These are phyloP conservation scores for Heritiera fomes DNA, from an alignment of 345 rosid species.

Conservation along the genomic window DNA sequence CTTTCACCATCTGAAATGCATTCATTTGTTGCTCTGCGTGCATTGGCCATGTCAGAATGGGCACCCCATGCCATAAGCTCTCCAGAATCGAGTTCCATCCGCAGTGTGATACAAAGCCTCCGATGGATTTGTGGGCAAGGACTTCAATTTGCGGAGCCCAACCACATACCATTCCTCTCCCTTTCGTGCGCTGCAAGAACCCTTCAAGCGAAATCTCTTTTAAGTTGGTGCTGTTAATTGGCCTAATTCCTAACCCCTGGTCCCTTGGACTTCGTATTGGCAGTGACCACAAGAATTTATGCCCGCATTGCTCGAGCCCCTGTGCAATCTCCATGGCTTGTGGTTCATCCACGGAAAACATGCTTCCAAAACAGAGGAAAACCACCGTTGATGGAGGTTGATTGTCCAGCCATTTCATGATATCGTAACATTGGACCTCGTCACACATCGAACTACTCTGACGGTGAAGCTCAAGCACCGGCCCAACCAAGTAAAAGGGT, in stretches of 20 bases:
- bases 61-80: too few species aligned
- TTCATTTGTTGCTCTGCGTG: too few species aligned
- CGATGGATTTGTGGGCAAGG: too few species aligned
- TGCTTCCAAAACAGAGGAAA: constrained; percentile 58
- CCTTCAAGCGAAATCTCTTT: too few species aligned
- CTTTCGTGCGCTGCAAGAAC: too few species aligned
- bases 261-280: constrained; percentile 27
- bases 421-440: constrained; percentile 8
- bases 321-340: constrained; percentile 43
- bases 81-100: too few species aligned
- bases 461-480: constrained; percentile 35
- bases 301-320: constrained; percentile 35
- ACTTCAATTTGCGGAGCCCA: too few species aligned
- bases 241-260: background rate
- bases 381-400: constrained; percentile 47
- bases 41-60: too few species aligned
- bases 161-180: too few species aligned
- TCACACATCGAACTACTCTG: constrained; percentile 30
- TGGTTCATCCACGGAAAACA: constrained; percentile 35
- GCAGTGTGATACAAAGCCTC: too few species aligned
- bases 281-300: constrained; percentile 37
- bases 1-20: too few species aligned
- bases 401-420: constrained; percentile 44
- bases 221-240: too few species aligned
- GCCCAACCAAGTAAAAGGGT: constrained; percentile 44